Evolutionary conservation across 1,284 basidiomycete species (phyloP).

Genomic region (Rhodotorula glutinis): DNA sequence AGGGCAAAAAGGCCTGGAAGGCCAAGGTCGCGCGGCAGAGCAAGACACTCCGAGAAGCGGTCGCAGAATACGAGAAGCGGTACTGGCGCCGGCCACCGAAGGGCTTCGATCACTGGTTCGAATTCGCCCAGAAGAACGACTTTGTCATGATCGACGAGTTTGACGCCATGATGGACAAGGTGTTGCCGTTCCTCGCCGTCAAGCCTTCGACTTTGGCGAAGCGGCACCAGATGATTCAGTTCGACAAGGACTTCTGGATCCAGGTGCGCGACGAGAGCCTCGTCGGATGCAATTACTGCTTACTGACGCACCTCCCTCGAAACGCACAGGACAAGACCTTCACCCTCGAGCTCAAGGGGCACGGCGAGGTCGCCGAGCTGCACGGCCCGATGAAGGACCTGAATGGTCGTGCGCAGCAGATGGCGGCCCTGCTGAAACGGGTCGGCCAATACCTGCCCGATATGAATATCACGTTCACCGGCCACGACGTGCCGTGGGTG

Average conservation of each 20-base stretch:
- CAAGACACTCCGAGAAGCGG: conserved; percentile 34
- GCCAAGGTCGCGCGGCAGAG: conserved; percentile 30
- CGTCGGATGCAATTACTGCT: neutral
- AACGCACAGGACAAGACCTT: conserved; percentile 30
- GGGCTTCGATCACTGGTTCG: conserved; percentile 42
- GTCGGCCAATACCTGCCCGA: conserved; percentile 29
- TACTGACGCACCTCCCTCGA: neutral
- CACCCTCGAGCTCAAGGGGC: conserved; percentile 22
- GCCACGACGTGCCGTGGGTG: conserved; percentile 36
- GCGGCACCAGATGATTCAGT: conserved; percentile 27
- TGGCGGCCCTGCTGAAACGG: conserved; percentile 16
- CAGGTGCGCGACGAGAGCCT: conserved; percentile 1
- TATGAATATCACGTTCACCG: conserved; percentile 36
- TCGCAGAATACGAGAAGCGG: conserved; percentile 40
- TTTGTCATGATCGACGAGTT: conserved; percentile 43
- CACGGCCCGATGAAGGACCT: conserved; percentile 28
- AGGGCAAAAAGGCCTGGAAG: conserved; percentile 28
- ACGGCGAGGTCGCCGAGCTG: neutral
- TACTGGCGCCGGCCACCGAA: conserved; percentile 39
- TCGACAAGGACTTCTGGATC: conserved; percentile 33
- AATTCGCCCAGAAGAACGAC: conserved; percentile 27
- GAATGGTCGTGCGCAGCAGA: conserved; percentile 27
- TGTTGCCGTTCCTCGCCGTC: conserved; percentile 39
- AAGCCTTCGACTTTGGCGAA: conserved; percentile 19
- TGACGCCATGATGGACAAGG: conserved; percentile 37